Base-by-base conservation (phyloP, 179 eudicot genomes). In the Nepenthes alata region DNA sequence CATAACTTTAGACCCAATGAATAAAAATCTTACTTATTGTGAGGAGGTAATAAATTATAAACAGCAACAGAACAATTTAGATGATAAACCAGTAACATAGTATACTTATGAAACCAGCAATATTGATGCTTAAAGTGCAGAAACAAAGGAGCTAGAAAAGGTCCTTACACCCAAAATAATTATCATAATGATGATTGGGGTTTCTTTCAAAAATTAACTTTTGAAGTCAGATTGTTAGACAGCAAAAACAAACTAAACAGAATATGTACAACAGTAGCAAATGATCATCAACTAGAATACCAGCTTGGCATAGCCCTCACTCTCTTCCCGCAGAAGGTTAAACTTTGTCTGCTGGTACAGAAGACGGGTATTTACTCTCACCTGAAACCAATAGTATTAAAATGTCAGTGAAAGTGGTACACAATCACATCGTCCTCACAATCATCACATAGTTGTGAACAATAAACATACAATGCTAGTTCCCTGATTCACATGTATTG, bases 231-330 rank as follows among this genome's bases (percentile, higher is more conserved):
- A 35, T 55, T 8, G 4, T 25, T 55, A 6, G 14, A 55, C 38
- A 3, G 9, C 14, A 52, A 37, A 2, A 7, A 37, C 35, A 14
- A 25, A 63, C n/a, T 11, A 49, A 44, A 48, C 47, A 47, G 16
- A 35, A 34, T 5, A 65, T 56, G 35, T n/a, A 37, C 11, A 37
- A 55, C 36, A 64, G 41, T n/a, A 15, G 37, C 6, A 57, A 35
- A 14, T 54, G 55, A 64, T 58, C 48, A 63, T 49, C 49, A 41
- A 68, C 13, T 57, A 47, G 37, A 59, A 66, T 90, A 94, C 99
- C 97, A 94, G 95, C 81, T 94, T 94, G 47, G 99, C 95, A 66
- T 94, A 94, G 75, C 99, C 99, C 72, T 94, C 99, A 53, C 97
- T 90, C 78, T 94, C 99, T 83, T 94, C 99, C 55, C 99, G 87